A percentile compares a stretch with the other conserved stretches of the same genome.
These are phyloP conservation scores for Arctostaphylos glauca DNA, from an alignment of 148 eudicot species.

Conservation along the genomic window DNA sequence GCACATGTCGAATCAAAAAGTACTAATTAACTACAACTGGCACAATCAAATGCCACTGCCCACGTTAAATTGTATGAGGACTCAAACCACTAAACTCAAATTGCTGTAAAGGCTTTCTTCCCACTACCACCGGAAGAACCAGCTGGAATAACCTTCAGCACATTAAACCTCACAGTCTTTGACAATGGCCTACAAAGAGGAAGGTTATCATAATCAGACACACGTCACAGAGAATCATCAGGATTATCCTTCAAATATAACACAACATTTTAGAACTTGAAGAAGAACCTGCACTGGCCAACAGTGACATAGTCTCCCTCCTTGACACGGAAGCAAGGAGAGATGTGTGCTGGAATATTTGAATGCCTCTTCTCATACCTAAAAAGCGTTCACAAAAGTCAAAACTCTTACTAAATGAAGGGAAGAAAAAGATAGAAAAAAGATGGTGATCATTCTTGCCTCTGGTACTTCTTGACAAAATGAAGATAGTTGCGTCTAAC, in stretches of 20 bases:
- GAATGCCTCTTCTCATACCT: constrained; percentile 43
- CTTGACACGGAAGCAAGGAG: constrained; percentile 43
- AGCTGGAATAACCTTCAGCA: constrained; percentile 38
- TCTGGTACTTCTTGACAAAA: constrained; percentile 74
- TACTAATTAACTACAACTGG: not conserved
- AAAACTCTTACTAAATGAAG: too few species aligned
- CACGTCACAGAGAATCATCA: too few species aligned
- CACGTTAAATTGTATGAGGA: not conserved
- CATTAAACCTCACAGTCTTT: constrained; percentile 39
- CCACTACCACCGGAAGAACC: constrained; percentile 36
- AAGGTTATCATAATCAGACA: too few species aligned
- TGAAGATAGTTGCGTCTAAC: constrained; percentile 72
- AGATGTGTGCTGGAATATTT: constrained; percentile 39
- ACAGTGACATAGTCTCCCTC: constrained; percentile 38
- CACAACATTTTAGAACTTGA: too few species aligned
- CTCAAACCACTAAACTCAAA: constrained; percentile 5
- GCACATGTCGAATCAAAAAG: too few species aligned
- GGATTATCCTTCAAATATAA: too few species aligned
- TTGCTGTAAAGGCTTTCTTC: constrained; percentile 25
- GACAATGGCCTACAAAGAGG: constrained; percentile 24
- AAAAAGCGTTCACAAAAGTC: not conserved
- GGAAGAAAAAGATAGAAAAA: not conserved
- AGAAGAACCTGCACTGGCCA: constrained; percentile 34
- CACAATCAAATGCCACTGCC: not conserved
- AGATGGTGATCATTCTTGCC: constrained; percentile 28